These are phyloP conservation scores for Coleophoma crateriformis DNA, from an alignment of 2,329 filamentous ascomycete genomes.

Conservation along the genomic window DNA sequence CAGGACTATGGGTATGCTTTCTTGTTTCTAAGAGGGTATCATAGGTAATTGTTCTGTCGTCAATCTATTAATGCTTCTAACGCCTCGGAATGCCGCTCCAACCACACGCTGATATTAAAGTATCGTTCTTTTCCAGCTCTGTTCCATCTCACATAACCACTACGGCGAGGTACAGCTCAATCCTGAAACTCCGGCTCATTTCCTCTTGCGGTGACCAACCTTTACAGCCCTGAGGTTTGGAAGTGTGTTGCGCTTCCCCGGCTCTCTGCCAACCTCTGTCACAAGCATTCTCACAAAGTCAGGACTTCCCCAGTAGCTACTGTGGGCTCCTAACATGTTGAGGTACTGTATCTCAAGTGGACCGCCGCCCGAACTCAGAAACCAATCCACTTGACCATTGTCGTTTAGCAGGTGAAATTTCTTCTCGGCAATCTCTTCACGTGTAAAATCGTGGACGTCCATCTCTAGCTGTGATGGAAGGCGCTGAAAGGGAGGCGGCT, in stretches of 20 bases:
- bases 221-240: constrained; percentile 56
- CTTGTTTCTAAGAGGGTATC: background rate
- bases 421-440: constrained; percentile 87
- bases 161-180: background rate
- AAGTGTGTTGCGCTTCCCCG: constrained; percentile 57
- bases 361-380: constrained; percentile 75
- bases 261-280: constrained; percentile 73
- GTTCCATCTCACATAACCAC: background rate
- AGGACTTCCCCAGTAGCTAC: constrained; percentile 82
- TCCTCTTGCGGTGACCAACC: constrained; percentile 12
- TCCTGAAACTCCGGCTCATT: background rate
- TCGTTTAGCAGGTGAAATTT: constrained; percentile 87
- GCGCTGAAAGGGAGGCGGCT: constrained; percentile 31
- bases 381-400: constrained; percentile 93
- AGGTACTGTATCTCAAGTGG: constrained; percentile 92
- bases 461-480: constrained; percentile 72
- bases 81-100: background rate
- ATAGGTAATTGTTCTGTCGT: background rate
- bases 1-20: too few species aligned
- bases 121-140: background rate
- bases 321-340: constrained; percentile 94
- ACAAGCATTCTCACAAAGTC: constrained; percentile 92
- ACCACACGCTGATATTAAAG: too few species aligned
- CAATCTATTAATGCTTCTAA: background rate
- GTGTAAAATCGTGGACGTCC: constrained; percentile 90